Conservation (phyloP, 2,329 filamentous ascomycete species). For the Penicillium hordei region DNA sequence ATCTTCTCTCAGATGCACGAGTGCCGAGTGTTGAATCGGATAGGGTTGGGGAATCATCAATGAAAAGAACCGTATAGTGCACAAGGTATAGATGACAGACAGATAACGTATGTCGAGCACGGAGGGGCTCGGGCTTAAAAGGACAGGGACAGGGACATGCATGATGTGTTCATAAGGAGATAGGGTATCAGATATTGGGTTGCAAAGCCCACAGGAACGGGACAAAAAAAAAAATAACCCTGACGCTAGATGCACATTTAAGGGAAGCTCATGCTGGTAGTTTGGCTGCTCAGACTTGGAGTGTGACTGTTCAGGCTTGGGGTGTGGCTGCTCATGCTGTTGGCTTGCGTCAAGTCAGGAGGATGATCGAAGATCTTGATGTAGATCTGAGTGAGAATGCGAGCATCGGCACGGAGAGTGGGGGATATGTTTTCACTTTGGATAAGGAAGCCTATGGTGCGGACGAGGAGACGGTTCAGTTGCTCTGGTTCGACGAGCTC, state of each 20-base stretch:
- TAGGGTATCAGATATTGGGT: background rate
- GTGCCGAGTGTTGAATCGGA: background rate
- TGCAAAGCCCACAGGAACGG: background rate
- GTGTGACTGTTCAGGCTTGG: background rate
- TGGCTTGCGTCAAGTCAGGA: background rate
- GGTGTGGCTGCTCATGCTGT: background rate
- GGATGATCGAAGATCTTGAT: slow-evolving; percentile 44
- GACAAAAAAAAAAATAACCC: background rate
- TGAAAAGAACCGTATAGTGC: background rate
- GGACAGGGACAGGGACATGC: background rate
- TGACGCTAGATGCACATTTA: slow-evolving; percentile 10
- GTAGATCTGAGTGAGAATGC: slow-evolving; percentile 63
- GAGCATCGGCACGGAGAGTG: slow-evolving; percentile 69
- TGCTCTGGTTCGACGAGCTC: slow-evolving; percentile 57
- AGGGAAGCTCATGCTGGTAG: slow-evolving; percentile 3
- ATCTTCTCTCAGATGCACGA: background rate
- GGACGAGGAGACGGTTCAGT: slow-evolving; percentile 63
- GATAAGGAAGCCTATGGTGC: slow-evolving; percentile 74
- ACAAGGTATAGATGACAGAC: slow-evolving; percentile 9
- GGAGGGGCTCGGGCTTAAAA: background rate
- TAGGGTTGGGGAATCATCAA: slow-evolving; percentile 6
- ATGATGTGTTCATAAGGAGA: slow-evolving; percentile 2
- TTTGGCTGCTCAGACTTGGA: background rate
- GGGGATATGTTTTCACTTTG: slow-evolving; percentile 71
- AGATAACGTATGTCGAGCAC: background rate